Evolutionary conservation across 1,139 yeast species (phyloP).

Genomic region (Geotrichum siamense): DNA sequence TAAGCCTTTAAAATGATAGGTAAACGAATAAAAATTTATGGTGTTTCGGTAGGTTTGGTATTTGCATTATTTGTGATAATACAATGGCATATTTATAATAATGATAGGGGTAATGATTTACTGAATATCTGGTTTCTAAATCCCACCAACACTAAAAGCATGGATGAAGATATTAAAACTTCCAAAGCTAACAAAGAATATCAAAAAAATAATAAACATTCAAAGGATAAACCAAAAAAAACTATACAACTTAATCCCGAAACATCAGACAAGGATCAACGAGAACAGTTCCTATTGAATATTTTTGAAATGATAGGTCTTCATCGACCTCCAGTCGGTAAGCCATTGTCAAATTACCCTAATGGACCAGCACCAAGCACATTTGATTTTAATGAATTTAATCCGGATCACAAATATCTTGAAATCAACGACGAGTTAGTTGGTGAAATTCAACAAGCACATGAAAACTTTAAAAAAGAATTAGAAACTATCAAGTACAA

Average conservation of each 20-base stretch:
- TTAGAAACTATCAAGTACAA: conserved; percentile 28
- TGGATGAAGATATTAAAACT: too few species aligned
- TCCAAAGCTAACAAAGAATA: too few species aligned
- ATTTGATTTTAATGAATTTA: conserved; percentile 41
- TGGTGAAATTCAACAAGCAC: conserved; percentile 22
- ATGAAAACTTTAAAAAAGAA: conserved; percentile 38
- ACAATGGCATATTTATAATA: conserved; percentile 5
- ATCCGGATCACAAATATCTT: background rate
- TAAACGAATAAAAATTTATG: background rate
- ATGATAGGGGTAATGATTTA: background rate
- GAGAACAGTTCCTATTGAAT: background rate
- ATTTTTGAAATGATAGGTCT: conserved; percentile 8
- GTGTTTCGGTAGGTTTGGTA: background rate
- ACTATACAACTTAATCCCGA: background rate
- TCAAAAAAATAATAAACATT: too few species aligned
- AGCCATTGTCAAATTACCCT: conserved; percentile 6
- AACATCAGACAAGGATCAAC: background rate
- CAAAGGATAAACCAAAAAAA: too few species aligned
- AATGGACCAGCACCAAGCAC: conserved; percentile 10
- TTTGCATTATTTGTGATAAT: conserved; percentile 9
- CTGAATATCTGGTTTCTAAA: background rate
- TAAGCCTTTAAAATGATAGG: conserved; percentile 3
- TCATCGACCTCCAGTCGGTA: conserved; percentile 3
- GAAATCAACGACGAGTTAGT: conserved; percentile 46
- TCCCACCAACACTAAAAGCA: background rate